Evolutionary conservation across 192 early-diverging fungal species (phyloP), one percentile per base, ranked within the genome.

Genomic region (Umbelopsis sp.): DNA sequence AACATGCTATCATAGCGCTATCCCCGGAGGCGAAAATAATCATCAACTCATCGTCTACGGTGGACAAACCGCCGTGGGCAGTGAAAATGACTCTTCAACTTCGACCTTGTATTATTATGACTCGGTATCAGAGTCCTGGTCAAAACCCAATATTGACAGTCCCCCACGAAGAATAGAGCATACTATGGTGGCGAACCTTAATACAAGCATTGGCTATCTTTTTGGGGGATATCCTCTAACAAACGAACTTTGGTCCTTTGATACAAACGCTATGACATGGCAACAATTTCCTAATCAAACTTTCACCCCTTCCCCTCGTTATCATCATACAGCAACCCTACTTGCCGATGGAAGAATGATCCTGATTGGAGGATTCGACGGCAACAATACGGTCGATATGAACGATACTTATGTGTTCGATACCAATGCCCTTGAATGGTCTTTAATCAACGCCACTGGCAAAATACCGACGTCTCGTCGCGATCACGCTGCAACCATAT

Each of bases 151-250:
- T 18, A 52, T 67, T 25, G 47, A 25, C 18, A 25, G 33, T 1
- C 44, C 53, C 20, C 15, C 64, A 22, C 64, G 51, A 41, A 30
- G 75, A 25, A 49, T 35, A 55, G 65, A 67, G 27, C 75, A 76
- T 50, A 61, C 70, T 1, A 66, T 66, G 35, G 49, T 52, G 15
- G 72, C 70, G 4, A 67, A 22, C 23, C 33, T 64, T 23, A 37
- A 67, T 41, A 67, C 46, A n/a, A 37, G 61, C 2, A 67, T 41
- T n/a, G 53, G 52, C 33, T 72, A 66, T 64, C 37, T 76, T 21
- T 76, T 72, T 61, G 75, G 70, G 27, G 75, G 75, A 49, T 66
- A 49, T 11, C 73, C 73, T 27, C 21, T 52, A 30, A 53, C 64
- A 4, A 50, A 71, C 9, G 70, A 76, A 10, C 53, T 76, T 11